Conservation (phyloP, 495 filamentous ascomycete species). For the Xylaria intraflava region DNA sequence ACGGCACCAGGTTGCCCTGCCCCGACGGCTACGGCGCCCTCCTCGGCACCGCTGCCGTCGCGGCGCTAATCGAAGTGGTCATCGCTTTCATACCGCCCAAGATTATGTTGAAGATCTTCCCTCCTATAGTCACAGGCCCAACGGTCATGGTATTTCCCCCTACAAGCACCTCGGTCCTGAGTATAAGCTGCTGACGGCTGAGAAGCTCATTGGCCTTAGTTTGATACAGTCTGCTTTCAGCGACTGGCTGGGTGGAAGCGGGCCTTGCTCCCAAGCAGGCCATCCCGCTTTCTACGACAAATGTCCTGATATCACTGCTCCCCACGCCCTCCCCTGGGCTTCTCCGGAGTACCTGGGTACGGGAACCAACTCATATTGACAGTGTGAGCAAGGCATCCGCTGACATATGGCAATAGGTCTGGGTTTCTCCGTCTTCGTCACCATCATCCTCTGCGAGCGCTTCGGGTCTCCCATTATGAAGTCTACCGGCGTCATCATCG, state of each 20-base stretch:
- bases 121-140: conserved; percentile 81
- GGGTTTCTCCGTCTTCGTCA: conserved; percentile 85
- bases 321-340: conserved; percentile 82
- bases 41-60: conserved; percentile 63
- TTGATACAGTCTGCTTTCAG: conserved; percentile 72
- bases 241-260: conserved; percentile 77
- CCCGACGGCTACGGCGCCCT: conserved; percentile 82
- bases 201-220: conserved; percentile 54
- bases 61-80: conserved; percentile 68
- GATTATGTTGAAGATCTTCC: conserved; percentile 71
- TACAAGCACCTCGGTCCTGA: neutral
- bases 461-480: conserved; percentile 71
- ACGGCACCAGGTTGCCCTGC: conserved; percentile 67
- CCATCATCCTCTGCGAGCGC: conserved; percentile 77
- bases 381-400: neutral
- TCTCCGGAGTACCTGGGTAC: conserved; percentile 70
- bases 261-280: conserved; percentile 52
- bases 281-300: conserved; percentile 49
- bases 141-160: conserved; percentile 57
- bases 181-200: neutral
- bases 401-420: conserved; percentile 40
- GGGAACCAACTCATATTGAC: neutral
- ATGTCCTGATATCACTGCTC: conserved; percentile 67
- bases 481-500: conserved; percentile 67
- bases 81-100: conserved; percentile 67